Conservation (phyloP, 345 rosid genomes). For the Populus ilicifolia region DNA sequence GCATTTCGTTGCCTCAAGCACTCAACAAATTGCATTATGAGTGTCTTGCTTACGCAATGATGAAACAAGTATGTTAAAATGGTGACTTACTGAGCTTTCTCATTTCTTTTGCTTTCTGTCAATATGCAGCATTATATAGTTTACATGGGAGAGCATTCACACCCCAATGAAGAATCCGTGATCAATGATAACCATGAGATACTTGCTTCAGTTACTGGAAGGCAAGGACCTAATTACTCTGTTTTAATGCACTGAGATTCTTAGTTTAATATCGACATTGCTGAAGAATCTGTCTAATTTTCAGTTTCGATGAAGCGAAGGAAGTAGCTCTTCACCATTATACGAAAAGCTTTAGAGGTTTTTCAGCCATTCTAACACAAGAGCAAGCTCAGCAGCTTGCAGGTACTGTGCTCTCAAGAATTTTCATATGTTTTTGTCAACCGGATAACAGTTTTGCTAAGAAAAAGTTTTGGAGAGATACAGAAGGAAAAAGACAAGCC, state of each 20-base stretch:
- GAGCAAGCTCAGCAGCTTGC: constrained; percentile 37
- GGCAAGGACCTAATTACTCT: constrained; percentile 18
- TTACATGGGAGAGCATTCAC: constrained; percentile 49
- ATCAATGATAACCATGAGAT: constrained; percentile 37
- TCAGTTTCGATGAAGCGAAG: constrained; percentile 35
- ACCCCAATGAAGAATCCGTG: constrained; percentile 40
- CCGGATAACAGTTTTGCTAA: no score
- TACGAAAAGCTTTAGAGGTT: constrained; percentile 50
- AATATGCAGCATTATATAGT: constrained; percentile 46
- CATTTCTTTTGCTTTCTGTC: neutral
- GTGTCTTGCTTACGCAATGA: neutral
- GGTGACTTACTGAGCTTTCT: no score
- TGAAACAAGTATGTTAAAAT: neutral
- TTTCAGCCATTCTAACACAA: constrained; percentile 46
- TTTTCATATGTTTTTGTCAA: neutral
- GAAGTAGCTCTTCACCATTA: constrained; percentile 40
- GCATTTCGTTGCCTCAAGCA: no score
- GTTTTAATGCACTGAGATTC: neutral
- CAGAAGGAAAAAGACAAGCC: no score
- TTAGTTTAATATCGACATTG: neutral
- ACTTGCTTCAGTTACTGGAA: constrained; percentile 39
- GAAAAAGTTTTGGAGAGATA: no score
- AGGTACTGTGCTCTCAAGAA: constrained; percentile 5
- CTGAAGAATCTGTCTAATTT: constrained; percentile 1
- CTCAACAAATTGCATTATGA: no score